Evolutionary conservation across 208 protist species (phyloP).

Genomic region (Wallacemonas collosoma): DNA sequence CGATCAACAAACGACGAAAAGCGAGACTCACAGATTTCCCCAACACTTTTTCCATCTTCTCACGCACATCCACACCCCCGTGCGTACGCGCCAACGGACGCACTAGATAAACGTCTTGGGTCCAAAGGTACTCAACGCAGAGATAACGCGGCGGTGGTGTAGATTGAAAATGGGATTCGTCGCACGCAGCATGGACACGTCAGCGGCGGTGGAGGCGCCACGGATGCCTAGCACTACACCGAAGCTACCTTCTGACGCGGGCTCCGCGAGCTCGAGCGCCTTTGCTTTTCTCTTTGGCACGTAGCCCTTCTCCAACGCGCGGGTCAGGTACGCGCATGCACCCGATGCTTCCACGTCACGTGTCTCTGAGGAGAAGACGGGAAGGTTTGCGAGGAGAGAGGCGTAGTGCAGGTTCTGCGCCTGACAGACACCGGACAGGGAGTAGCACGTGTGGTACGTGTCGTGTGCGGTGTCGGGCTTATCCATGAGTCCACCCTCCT

Average conservation of each 20-base stretch:
- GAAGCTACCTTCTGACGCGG: slow-evolving; percentile 20
- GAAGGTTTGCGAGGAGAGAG: slow-evolving; percentile 11
- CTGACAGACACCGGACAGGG: slow-evolving; percentile 75
- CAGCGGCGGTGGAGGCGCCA: slow-evolving; percentile 18
- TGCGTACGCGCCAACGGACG: too few relatives aligned
- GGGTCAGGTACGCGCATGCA: slow-evolving; percentile 30
- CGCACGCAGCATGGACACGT: slow-evolving; percentile 38
- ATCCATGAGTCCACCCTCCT: slow-evolving; percentile 82
- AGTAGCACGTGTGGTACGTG: slow-evolving; percentile 93
- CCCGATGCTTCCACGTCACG: not conserved
- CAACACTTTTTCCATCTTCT: too few relatives aligned
- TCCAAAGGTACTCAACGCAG: slow-evolving; percentile 45
- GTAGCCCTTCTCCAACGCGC: slow-evolving; percentile 45
- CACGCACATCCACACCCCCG: too few relatives aligned
- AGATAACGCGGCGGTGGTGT: slow-evolving; percentile 44
- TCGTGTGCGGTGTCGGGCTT: slow-evolving; percentile 81
- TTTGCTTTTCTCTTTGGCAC: slow-evolving; percentile 31
- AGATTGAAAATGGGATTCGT: slow-evolving; percentile 84
- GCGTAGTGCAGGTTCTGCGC: slow-evolving; percentile 81
- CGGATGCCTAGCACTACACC: slow-evolving; percentile 51
- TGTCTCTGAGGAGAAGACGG: too few relatives aligned
- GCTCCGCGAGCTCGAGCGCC: not conserved
- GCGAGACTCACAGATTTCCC: too few relatives aligned
- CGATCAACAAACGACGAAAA: too few relatives aligned
- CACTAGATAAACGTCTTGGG: slow-evolving; percentile 45